Evolutionary conservation across 345 rosid species (phyloP).

Genomic region (Eucalyptus paniculata): DNA sequence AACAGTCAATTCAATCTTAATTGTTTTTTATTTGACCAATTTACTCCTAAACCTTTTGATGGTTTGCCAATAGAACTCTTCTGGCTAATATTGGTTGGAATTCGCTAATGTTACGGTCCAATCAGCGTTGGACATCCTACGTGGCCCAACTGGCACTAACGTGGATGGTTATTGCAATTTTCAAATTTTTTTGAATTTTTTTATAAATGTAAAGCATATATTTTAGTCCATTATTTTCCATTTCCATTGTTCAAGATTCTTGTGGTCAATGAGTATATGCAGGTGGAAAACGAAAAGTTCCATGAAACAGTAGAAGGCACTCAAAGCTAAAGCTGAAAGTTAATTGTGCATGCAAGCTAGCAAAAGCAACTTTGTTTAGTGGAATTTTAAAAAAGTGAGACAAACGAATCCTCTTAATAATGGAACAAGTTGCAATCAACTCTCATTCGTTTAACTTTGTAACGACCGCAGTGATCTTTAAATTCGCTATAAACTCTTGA

Average conservation of each 20-base stretch:
- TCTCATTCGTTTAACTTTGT: not conserved
- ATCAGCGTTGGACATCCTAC: rapidly evolving
- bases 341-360: not conserved
- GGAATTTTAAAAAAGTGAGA: not conserved
- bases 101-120: not conserved
- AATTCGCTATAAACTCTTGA: not conserved
- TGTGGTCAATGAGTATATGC: not conserved
- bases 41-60: not conserved
- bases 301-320: not conserved
- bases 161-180: not conserved
- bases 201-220: not conserved
- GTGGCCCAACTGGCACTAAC: not conserved
- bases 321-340: not conserved
- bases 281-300: not conserved
- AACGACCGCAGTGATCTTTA: not conserved
- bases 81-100: not conserved
- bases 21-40: not conserved
- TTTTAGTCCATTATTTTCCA: not conserved
- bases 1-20: rapidly evolving
- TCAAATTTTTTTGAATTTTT: not conserved
- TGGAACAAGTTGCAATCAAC: not conserved
- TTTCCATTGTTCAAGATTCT: not conserved
- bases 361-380: not conserved
- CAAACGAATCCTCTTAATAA: not conserved
- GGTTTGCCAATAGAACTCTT: not conserved